phyloP scores from a whole-genome alignment of 306 rosid species.

The Trichosanthes truncata region DNA sequence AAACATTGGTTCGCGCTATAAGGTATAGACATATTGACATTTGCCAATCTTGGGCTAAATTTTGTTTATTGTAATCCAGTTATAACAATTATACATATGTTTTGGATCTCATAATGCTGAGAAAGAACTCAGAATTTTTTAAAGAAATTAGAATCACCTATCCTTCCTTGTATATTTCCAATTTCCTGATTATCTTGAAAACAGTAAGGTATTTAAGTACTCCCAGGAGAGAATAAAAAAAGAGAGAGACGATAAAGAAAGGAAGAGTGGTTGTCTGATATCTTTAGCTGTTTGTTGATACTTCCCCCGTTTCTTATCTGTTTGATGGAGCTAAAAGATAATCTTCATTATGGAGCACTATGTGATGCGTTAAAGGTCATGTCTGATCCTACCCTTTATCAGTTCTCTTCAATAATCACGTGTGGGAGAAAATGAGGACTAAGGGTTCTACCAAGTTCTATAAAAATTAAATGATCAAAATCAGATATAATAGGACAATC shows the following conservation, averaged over 20 bases:
- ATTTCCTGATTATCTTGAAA: neutral
- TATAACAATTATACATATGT: neutral
- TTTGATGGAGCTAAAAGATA: neutral
- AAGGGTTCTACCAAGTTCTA: neutral
- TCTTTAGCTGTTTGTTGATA: neutral
- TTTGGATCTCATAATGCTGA: neutral
- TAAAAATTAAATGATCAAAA: neutral
- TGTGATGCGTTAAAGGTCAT: neutral
- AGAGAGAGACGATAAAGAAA: neutral
- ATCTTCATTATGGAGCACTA: neutral
- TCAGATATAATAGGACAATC: neutral
- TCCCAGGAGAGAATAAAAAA: neutral
- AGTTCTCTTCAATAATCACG: neutral
- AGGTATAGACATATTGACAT: constrained; percentile 36
- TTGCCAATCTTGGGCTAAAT: neutral
- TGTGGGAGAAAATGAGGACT: neutral
- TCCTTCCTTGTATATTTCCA: neutral
- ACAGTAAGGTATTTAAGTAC: neutral
- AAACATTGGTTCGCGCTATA: constrained; percentile 89
- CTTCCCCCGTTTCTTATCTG: neutral
- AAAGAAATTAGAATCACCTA: neutral
- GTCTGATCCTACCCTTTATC: neutral
- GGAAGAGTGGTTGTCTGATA: neutral
- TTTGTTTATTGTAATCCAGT: neutral
- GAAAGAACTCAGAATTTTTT: neutral